Evolutionary conservation across 2,329 filamentous ascomycete genomes (phyloP).

Genomic region (Aspergillus texensis): DNA sequence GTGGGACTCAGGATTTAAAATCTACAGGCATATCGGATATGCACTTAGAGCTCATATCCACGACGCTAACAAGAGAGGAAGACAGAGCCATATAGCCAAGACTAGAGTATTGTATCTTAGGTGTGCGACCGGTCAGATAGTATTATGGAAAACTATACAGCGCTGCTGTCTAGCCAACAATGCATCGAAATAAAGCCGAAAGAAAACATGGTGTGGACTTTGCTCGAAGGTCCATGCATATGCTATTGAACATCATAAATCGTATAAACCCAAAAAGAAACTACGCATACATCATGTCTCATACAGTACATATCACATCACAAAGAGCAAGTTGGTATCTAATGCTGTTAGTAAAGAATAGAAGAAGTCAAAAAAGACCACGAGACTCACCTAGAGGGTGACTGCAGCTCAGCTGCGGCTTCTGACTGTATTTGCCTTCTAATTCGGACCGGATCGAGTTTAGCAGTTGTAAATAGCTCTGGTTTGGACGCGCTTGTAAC

Average conservation of each 20-base stretch:
- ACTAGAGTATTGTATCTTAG: too few relatives aligned
- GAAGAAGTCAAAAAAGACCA: neutral
- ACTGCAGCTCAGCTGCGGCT: conserved; percentile 94
- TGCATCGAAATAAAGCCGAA: neutral
- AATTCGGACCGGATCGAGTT: conserved; percentile 93
- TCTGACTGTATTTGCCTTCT: conserved; percentile 84
- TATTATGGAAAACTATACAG: neutral
- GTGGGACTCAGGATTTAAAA: neutral
- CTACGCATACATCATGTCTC: conserved; percentile 6
- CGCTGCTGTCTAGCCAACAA: neutral
- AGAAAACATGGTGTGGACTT: neutral
- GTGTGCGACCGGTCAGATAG: neutral
- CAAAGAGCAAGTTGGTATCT: conserved; percentile 68
- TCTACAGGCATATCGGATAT: neutral
- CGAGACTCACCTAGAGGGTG: conserved; percentile 81
- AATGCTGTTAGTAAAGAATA: conserved; percentile 8
- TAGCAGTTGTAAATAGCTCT: conserved; percentile 91
- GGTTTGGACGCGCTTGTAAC: conserved; percentile 85
- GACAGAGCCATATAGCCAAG: too few relatives aligned
- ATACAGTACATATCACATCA: conserved; percentile 56
- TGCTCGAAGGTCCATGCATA: neutral
- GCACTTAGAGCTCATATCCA: too few relatives aligned
- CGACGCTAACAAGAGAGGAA: too few relatives aligned
- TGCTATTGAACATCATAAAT: neutral
- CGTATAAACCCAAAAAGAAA: neutral